A percentile compares a stretch with the other conserved stretches of the same genome.
phyloP scores from a whole-genome alignment of 2,329 filamentous ascomycete genomes.

The Aureobasidium sp. region DNA sequence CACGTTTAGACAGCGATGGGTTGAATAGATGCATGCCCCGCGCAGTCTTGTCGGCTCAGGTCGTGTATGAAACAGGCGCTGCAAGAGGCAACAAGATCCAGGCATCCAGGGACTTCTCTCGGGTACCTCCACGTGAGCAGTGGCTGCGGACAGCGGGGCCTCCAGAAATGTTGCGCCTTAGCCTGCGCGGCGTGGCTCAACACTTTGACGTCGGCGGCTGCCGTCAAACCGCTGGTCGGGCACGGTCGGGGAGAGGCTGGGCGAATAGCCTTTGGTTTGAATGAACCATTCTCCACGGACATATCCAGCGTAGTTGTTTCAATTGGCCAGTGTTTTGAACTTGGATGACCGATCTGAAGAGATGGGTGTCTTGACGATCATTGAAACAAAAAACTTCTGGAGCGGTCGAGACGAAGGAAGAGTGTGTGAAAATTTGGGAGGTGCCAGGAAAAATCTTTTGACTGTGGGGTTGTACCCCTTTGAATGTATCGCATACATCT shows the following conservation, averaged over 20 bases:
- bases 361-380: neutral
- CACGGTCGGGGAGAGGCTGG: neutral
- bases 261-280: neutral
- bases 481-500: neutral
- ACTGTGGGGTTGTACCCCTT: neutral
- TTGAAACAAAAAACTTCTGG: neutral
- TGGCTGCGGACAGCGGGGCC: slow-evolving; percentile 4
- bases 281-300: neutral
- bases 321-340: neutral
- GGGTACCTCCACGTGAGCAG: slow-evolving; percentile 2
- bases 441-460: neutral
- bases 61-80: neutral
- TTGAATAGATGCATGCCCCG: neutral
- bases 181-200: neutral
- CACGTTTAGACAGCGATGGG: neutral
- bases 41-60: neutral
- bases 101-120: neutral
- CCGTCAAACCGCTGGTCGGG: neutral
- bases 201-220: slow-evolving; percentile 10
- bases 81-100: neutral
- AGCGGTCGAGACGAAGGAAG: neutral
- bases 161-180: neutral
- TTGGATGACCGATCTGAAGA: neutral
- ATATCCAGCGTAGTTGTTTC: neutral
- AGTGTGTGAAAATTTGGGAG: neutral